Percentiles rank a stretch among this genome's conserved stretches.
These are phyloP conservation scores for Periconia sp. DNA, from an alignment of 2,329 filamentous ascomycete genomes.

Conservation along the genomic window DNA sequence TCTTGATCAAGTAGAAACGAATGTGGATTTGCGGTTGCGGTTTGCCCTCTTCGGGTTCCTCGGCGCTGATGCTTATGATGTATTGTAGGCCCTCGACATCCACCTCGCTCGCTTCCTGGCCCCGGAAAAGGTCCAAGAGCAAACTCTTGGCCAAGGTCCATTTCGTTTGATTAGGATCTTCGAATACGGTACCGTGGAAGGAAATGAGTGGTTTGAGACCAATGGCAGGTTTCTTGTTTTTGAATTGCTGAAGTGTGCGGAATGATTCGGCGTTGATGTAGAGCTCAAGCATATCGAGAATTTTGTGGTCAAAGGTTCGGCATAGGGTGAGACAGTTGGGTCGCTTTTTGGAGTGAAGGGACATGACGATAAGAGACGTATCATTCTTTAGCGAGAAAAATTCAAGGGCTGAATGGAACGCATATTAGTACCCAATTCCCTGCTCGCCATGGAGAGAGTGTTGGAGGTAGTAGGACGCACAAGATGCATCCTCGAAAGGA, in stretches of 20 bases:
- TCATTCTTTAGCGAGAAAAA: constrained; percentile 99
- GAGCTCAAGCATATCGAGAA: constrained; percentile 94
- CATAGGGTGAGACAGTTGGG: constrained; percentile 84
- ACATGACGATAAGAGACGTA: constrained; percentile 80
- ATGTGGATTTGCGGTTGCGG: constrained; percentile 58
- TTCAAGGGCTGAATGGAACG: constrained; percentile 61
- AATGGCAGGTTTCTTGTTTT: constrained; percentile 63
- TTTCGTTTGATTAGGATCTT: constrained; percentile 74
- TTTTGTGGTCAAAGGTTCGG: constrained; percentile 80
- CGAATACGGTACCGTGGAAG: constrained; percentile 88
- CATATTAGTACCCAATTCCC: not conserved
- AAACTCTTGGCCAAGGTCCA: constrained; percentile 87
- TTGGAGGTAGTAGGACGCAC: constrained; percentile 10
- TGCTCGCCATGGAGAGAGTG: not conserved
- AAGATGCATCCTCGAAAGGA: constrained; percentile 87
- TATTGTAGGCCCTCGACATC: constrained; percentile 96
- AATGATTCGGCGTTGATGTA: constrained; percentile 75
- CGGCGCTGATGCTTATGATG: constrained; percentile 77
- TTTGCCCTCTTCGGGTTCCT: constrained; percentile 53
- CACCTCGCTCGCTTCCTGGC: constrained; percentile 75
- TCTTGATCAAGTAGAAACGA: constrained; percentile 82
- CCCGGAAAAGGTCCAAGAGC: constrained; percentile 88
- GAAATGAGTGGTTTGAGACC: constrained; percentile 86
- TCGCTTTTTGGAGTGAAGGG: constrained; percentile 88
- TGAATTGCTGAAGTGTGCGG: constrained; percentile 72